Base-by-base conservation (phyloP, 176 grass and related monocot genomes). In the Zea luxurians region DNA sequence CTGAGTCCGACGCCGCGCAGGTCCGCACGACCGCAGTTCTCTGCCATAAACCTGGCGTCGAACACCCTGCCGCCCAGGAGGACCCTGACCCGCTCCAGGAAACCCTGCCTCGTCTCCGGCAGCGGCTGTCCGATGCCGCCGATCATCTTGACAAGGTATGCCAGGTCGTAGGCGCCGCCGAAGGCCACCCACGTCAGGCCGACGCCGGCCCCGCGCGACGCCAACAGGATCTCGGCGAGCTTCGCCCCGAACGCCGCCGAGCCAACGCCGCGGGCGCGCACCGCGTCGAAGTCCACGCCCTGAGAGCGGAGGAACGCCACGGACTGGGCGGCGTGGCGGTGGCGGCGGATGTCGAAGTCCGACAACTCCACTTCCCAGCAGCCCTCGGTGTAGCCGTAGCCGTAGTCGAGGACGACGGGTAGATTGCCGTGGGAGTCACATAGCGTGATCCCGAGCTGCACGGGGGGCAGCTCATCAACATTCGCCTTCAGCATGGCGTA, bases 401-500 rank as follows among this genome's bases (percentile, higher is more conserved):
- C 17, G 1, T 16, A 18, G 61, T 10, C 76, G 75, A 15, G 17
- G 60, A 11, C 2, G 46, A 2, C 2, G 46, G 46, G 46, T 1
- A 45, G 44, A 10, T 15, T 20, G 13, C 63, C 63, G 5, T 27
- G 13, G 13, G 15, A 37, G 37, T 66, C 63, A 37, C 63, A 66
- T 37, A 66, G 5, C 6, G 63, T 66, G 6, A 66, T 1, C 6
- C 63, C 63, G 13, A 66, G 63, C 63, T 41, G 63, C 5, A 66
- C 37, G 37, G 17, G 0, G 37, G 37, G 37, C 2, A 66, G 37
- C 13, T 66, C 37, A 37, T 66, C 63, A 0, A 42, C 63, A 37
- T 66, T 66, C 1, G 63, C 63, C 63, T 66, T 66, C 6, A 66
- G 13, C 63, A 66, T 37, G 2, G 63, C 63, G 63, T 66, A 66